Base-by-base conservation (phyloP, 2,329 filamentous ascomycete genomes). In the Pseudogymnoascus sp. region DNA sequence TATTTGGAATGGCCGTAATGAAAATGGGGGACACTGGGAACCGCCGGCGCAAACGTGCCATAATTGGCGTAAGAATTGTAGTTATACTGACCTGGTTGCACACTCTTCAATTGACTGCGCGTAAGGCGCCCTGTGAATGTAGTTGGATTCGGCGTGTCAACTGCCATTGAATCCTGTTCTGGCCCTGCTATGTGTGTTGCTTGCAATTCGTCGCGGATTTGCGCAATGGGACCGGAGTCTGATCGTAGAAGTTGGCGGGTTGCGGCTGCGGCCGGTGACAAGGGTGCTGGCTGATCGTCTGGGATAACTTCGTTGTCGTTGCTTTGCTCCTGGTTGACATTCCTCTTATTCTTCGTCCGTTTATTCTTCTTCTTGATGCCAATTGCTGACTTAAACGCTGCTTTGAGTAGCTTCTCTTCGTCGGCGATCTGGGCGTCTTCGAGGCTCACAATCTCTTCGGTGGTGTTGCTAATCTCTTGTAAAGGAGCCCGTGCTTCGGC, bases 11-110 rank as follows among this genome's bases (percentile, higher is more conserved):
- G 37, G 29, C 59, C 42, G 33, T 55, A 55, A 12, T 21, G 40
- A 39, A 62, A 59, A 42, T 45, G 35, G 58, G 58, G 48, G 8
- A 27, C 48, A 33, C 7, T 55, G 48, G 48, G 48, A 21, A 55
- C 29, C 48, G 48, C 48, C 29, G 48, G 48, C 48, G 58, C 37
- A 60, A 60, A 37, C 37, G 35, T 60, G 58, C 58, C 35, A 21
- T 60, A 45, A 60, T 60, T 60, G 27, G 58, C 58, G 13, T 60
- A 58, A 65, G 63, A 52, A 62, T 58, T 58, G 61, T 59, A 12
- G 62, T 59, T 61, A 68, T 67, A 72, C 70, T 71, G 69, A 71
- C 70, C 70, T 71, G 66, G 65, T 67, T 71, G 67, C 63, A 66
- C 65, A 40, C 67, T 66, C 29, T 68, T 69, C 25, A 66, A 55